phyloP scores from a whole-genome alignment of 805 yeast species.

The Myxozyma kluyveri region DNA sequence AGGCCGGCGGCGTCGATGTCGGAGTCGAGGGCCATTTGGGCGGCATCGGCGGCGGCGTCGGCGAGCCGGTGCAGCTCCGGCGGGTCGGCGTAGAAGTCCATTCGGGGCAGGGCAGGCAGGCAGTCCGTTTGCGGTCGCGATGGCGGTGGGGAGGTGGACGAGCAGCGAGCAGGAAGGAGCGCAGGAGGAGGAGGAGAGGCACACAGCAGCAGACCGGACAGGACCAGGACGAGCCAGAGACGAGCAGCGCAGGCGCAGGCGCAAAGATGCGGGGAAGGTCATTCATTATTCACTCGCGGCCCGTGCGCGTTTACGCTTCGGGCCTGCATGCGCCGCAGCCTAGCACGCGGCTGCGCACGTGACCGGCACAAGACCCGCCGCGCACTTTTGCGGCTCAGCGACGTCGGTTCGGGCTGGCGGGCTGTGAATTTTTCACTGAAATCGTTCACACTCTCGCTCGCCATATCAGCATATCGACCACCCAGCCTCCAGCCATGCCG shows the following conservation, averaged over 20 bases:
- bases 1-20: too few relatives aligned
- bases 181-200: neutral
- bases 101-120: too few relatives aligned
- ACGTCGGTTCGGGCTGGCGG: neutral
- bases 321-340: neutral
- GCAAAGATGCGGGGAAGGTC: too few relatives aligned
- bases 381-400: neutral
- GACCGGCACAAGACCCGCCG: neutral
- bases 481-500: conserved; percentile 54
- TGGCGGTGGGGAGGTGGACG: neutral
- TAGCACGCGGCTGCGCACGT: neutral
- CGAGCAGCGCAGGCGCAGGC: too few relatives aligned
- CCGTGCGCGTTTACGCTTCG: neutral
- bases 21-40: too few relatives aligned
- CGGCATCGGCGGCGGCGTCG: too few relatives aligned
- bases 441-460: neutral
- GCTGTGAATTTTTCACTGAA: neutral
- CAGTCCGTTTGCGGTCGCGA: neutral
- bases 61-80: too few relatives aligned
- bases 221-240: too few relatives aligned
- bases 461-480: neutral
- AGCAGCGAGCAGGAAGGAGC: neutral
- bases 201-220: neutral
- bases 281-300: neutral
- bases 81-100: too few relatives aligned